Evolutionary conservation across 2,329 filamentous ascomycete species (phyloP), one percentile per base, ranked within the genome.

Genomic region (Rhinocladiella mackenziei): DNA sequence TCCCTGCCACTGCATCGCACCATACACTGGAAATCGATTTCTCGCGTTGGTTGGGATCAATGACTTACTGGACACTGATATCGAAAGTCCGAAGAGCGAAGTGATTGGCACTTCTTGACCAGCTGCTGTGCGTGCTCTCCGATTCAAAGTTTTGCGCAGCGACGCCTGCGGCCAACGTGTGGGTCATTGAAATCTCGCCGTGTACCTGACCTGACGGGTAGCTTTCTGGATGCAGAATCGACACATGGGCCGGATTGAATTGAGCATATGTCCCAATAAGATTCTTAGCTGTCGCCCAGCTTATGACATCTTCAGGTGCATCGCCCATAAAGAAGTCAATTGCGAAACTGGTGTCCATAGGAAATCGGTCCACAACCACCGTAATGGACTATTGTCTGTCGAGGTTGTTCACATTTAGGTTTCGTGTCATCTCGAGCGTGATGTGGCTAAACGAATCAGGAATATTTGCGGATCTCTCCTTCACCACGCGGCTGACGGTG

Each of bases 241-340:
- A 41, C 15, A 45, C 40, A 29, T 51, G 48, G 29, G 43, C 44
- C 18, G 56, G 45, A 30, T 54, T 45, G 37, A 81, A 79, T 10
- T 80, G 67, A 11, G 74, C 76, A 52, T 83, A 74, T 0, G 76
- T 76, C 2, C 84, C 84, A 2, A 83, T 72, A 7, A 83, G 70
- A 49, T 76, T 81, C 1, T 65, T 57, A 0, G 76, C 72, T 29
- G 61, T 60, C 1, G 70, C 59, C 81, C 82, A 86, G 1, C 61
- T 56, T 4, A 53, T 51, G 1, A 68, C 56, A 28, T 79, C 66
- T 2, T 58, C 53, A 0, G 74, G 66, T 1, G 71, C 66, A 2
- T 71, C 60, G 0, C 81, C 84, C 1, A 88, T 60, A 64, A 89
- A 89, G 46, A 89, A 68, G 58, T 83, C 77, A 14, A 91, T 68